Conservation (phyloP, 2,329 filamentous ascomycete species). For the Penicillium italicum region DNA sequence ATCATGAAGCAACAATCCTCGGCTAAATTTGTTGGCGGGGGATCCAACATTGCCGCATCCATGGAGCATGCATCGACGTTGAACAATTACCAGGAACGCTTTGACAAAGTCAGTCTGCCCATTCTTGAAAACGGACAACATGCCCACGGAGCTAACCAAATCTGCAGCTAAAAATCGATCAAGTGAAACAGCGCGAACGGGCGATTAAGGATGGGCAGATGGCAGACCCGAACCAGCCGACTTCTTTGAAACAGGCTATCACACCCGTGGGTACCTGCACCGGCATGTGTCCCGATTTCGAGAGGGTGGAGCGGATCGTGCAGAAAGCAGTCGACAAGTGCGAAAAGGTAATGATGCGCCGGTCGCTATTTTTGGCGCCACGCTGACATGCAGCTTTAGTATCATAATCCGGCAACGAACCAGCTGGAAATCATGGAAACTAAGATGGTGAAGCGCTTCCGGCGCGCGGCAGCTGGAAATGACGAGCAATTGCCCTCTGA, state of each 20-base stretch:
- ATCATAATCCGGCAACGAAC: conserved; percentile 35
- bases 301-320: conserved; percentile 59
- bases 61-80: conserved; percentile 25
- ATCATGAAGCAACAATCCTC: conserved; percentile 7
- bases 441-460: conserved; percentile 62
- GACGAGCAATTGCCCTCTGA: conserved; percentile 63
- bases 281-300: conserved; percentile 63
- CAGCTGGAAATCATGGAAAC: conserved; percentile 34
- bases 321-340: conserved; percentile 59
- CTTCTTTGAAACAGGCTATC: conserved; percentile 57
- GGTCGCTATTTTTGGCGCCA: neutral
- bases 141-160: conserved; percentile 1
- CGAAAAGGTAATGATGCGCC: conserved; percentile 51
- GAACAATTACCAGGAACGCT: conserved; percentile 34
- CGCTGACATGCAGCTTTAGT: conserved; percentile 24
- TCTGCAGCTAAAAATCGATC: conserved; percentile 47
- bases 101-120: conserved; percentile 33
- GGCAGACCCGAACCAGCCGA: conserved; percentile 59
- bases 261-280: conserved; percentile 59
- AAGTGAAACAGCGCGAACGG: conserved; percentile 48
- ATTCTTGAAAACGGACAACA: neutral
- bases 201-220: conserved; percentile 54
- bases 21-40: conserved; percentile 7
- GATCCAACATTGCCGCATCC: conserved; percentile 7
- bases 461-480: conserved; percentile 59